These are phyloP conservation scores for Mycosphaerella arachidis DNA, from an alignment of 2,329 filamentous ascomycete species.

Conservation along the genomic window DNA sequence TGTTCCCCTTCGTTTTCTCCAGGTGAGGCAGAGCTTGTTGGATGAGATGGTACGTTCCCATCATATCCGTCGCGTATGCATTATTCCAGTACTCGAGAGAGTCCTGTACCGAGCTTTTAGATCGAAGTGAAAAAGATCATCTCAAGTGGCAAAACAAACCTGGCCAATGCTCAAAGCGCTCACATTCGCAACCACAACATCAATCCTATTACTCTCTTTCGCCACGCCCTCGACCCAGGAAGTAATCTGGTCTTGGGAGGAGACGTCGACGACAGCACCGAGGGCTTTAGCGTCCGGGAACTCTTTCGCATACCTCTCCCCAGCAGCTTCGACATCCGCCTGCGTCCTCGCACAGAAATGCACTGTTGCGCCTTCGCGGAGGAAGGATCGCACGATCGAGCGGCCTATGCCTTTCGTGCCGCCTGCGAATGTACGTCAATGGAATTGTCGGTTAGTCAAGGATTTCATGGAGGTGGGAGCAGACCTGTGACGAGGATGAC, in stretches of 20 bases:
- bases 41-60: slow-evolving; percentile 33
- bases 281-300: slow-evolving; percentile 20
- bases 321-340: slow-evolving; percentile 20
- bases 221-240: slow-evolving; percentile 24
- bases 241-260: slow-evolving; percentile 16
- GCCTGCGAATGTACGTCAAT: slow-evolving; percentile 15
- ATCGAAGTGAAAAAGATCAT: not conserved
- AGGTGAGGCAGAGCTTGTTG: slow-evolving; percentile 33
- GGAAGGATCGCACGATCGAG: slow-evolving; percentile 26
- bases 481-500: slow-evolving; percentile 35
- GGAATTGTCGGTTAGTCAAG: not conserved
- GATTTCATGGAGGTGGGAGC: not conserved
- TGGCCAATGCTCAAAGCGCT: not conserved
- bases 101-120: not conserved
- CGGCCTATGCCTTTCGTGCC: slow-evolving; percentile 33
- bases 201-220: slow-evolving; percentile 22
- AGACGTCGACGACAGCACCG: slow-evolving; percentile 27
- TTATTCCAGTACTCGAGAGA: slow-evolving; percentile 21
- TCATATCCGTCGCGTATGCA: slow-evolving; percentile 34
- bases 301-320: slow-evolving; percentile 14
- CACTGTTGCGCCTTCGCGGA: slow-evolving; percentile 30
- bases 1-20: slow-evolving; percentile 33
- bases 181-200: slow-evolving; percentile 28
- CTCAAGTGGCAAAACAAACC: not conserved
- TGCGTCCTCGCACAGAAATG: slow-evolving; percentile 30